Evolutionary conservation across 768 basidiomycete genomes (phyloP).

Genomic region (Crucibulum laeve): DNA sequence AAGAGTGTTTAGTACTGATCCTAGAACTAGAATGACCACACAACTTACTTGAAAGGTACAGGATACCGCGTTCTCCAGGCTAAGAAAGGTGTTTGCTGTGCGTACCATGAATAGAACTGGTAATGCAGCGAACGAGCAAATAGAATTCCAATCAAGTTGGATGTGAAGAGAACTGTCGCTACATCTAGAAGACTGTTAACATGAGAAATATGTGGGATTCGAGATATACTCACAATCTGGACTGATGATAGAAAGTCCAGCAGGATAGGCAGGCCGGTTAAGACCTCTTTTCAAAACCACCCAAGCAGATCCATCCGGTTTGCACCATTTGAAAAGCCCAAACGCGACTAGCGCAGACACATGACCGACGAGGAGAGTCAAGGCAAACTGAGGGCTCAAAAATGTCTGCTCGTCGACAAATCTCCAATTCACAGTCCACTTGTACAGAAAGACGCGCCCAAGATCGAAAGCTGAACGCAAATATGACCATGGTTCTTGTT

Average conservation of each 20-base stretch:
- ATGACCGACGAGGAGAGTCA: slow-evolving; percentile 64
- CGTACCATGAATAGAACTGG: slow-evolving; percentile 99
- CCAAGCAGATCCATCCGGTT: slow-evolving; percentile 62
- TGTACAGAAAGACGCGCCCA: slow-evolving; percentile 82
- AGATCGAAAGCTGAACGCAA: slow-evolving; percentile 79
- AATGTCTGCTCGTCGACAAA: slow-evolving; percentile 78
- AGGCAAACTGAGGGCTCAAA: slow-evolving; percentile 58
- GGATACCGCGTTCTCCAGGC: slow-evolving; percentile 72
- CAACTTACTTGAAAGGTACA: slow-evolving; percentile 51
- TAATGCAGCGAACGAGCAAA: slow-evolving; percentile 96
- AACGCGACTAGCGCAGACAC: slow-evolving; percentile 54
- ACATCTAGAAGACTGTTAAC: slow-evolving; percentile 45
- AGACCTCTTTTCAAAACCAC: slow-evolving; percentile 52
- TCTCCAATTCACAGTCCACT: slow-evolving; percentile 99
- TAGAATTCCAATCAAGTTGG: slow-evolving; percentile 86
- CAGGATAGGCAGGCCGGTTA: slow-evolving; percentile 43
- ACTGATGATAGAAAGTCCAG: slow-evolving; percentile 40
- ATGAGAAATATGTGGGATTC: neutral
- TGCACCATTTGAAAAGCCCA: slow-evolving; percentile 75
- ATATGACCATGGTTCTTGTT: slow-evolving; percentile 59
- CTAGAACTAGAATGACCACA: slow-evolving; percentile 3
- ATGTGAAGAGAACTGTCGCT: slow-evolving; percentile 80
- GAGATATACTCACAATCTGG: slow-evolving; percentile 54
- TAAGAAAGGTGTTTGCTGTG: slow-evolving; percentile 83
- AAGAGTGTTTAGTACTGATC: slow-evolving; percentile 6